Base-by-base conservation (phyloP, 192 early-diverging fungal species). In the Coemansia sp. region DNA sequence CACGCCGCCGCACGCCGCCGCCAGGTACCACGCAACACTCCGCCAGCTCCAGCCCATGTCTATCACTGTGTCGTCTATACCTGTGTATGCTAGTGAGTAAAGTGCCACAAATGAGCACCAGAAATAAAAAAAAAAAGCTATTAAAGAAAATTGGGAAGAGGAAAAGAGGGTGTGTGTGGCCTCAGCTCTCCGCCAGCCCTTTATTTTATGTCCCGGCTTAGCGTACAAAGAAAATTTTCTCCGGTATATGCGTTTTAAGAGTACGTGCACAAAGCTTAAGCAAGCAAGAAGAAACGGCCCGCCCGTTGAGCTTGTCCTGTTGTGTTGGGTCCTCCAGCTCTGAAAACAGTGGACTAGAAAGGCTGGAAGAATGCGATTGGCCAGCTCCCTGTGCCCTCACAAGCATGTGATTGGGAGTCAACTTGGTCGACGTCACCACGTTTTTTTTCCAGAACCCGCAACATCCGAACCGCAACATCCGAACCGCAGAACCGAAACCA, bases 21-120 rank as follows among this genome's bases (percentile, higher is more conserved):
- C 31, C 16, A 29, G 45, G 24, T 71, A 78, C 44, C 58, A 61
- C 35, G 44, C 27, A 27, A 54, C 28, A 31, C 64, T 9, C 18
- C 68, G 67, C 68, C 74, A 67, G 47, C 58, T 62, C 64, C 64
- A 65, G 33, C 33, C 43, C 43, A 45, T 45, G 18, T 45, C 43
- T 21, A 18, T 45, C 5, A n/a, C n/a, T 35, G 33, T 8, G 33
- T 35, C 33, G 33, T 7, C 33, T 35, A 35, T 35, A 12, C 0
- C 33, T 35, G 14, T 35, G 33, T 14, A 14, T 35, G 33, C 14
- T 35, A 12, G n/a, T 35, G 33, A 8, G 14, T 12, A 35, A 35
- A 35, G 33, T 35, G 33, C 33, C 14, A 14, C 33, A 35, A 35
- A 35, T 35, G 33, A 35, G 33, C 33, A 35, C 12, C 16, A 21